Conservation (phyloP, 495 filamentous ascomycete species). For the Geoglossum glabrum region DNA sequence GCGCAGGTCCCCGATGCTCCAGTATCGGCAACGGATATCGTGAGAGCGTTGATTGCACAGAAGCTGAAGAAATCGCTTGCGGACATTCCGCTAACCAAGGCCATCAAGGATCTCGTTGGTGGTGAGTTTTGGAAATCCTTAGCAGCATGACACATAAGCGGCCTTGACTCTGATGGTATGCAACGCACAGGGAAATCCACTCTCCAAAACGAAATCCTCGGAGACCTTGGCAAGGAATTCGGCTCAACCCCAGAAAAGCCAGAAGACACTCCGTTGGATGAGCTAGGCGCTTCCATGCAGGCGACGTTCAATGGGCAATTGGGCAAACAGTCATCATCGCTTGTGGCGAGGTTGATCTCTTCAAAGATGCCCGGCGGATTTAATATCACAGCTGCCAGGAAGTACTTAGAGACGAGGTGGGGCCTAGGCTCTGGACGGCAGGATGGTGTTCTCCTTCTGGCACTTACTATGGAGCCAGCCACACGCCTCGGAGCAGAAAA, state of each 20-base stretch:
- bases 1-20: slow-evolving; percentile 70
- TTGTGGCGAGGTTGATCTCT: slow-evolving; percentile 84
- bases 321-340: slow-evolving; percentile 86
- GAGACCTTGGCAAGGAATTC: slow-evolving; percentile 95
- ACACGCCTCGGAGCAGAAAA: slow-evolving; percentile 71
- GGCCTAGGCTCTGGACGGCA: slow-evolving; percentile 74
- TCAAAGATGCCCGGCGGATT: slow-evolving; percentile 99
- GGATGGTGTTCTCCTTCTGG: slow-evolving; percentile 74
- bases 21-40: slow-evolving; percentile 71
- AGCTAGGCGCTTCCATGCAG: slow-evolving; percentile 90
- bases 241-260: slow-evolving; percentile 96
- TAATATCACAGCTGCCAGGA: slow-evolving; percentile 86
- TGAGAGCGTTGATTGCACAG: slow-evolving; percentile 84
- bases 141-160: neutral
- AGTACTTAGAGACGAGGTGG: slow-evolving; percentile 89
- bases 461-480: slow-evolving; percentile 79
- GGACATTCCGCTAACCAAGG: slow-evolving; percentile 86
- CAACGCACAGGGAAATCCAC: slow-evolving; percentile 60
- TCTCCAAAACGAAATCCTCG: slow-evolving; percentile 89
- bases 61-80: slow-evolving; percentile 87
- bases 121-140: slow-evolving; percentile 34
- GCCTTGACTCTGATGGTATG: neutral
- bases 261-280: slow-evolving; percentile 90
- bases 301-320: slow-evolving; percentile 94
- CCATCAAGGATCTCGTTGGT: slow-evolving; percentile 96